These are phyloP conservation scores for Vitis amurensis DNA, from an alignment of 164 flowering plant genomes.

Conservation along the genomic window DNA sequence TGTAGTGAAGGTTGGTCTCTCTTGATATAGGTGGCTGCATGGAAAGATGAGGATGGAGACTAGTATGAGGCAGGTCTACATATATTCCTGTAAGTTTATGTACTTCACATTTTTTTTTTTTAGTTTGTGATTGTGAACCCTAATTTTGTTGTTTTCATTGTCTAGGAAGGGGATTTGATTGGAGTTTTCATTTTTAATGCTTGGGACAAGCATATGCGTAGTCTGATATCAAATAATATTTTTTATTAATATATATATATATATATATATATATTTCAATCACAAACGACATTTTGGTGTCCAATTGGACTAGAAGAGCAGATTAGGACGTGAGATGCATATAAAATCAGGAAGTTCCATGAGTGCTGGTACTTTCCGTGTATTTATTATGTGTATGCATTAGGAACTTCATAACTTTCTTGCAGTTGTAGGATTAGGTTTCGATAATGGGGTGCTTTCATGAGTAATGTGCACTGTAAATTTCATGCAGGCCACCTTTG, in stretches of 20 bases:
- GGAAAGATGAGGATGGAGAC: constrained; percentile 97
- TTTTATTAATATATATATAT: too few species aligned
- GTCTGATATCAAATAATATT: too few species aligned
- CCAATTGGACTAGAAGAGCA: constrained; percentile 99
- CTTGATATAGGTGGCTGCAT: constrained; percentile 77
- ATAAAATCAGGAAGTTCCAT: constrained; percentile 92
- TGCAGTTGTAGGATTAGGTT: background rate
- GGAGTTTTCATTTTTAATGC: background rate
- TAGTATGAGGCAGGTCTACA: constrained; percentile 98
- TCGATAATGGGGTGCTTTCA: constrained; percentile 1
- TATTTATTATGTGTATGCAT: too few species aligned
- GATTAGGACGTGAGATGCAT: constrained; percentile 97
- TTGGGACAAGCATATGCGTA: too few species aligned
- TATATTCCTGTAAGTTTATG: constrained; percentile 81
- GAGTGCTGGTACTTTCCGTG: constrained; percentile 83
- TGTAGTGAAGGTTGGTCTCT: background rate
- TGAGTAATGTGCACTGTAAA: background rate
- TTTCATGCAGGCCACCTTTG: too few species aligned
- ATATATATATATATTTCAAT: too few species aligned
- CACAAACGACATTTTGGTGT: constrained; percentile 9
- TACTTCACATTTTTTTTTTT: background rate
- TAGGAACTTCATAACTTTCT: background rate
- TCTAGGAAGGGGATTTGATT: background rate
- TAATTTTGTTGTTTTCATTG: background rate
- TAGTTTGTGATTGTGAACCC: too few species aligned